Base-by-base conservation (phyloP, 2,329 filamentous ascomycete genomes). In the Penicillium vulpinum region DNA sequence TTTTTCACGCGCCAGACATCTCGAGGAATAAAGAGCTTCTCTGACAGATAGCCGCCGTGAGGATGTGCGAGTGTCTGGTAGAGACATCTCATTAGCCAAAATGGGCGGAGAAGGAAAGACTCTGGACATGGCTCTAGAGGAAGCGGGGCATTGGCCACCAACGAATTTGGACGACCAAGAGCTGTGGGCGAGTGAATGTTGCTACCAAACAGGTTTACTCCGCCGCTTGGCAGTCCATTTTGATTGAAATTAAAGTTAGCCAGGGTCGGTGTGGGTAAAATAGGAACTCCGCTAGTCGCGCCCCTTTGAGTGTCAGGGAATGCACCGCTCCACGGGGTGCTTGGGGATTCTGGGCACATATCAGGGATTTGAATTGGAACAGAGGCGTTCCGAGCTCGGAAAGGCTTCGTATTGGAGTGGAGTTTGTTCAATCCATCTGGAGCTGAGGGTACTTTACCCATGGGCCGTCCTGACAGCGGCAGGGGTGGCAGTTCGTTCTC, bases 31-130 rank as follows among this genome's bases (percentile, higher is more conserved):
- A 99, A 99, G 0, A 99, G 83, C 67, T 92, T 92, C 22, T 88
- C 93, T 51, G 92, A 96, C 21, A 99, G 71, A 70, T 97, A 99
- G 16, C 92, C 94, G 36, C 94, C 94, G 24, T 91, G 87, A 2
- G 93, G 91, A 69, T 99, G 93, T 18, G 88, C 89, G 43, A 99
- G 85, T 0, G 92, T 96, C 72, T 97, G 91, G 70, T 94, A 96
- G 26, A 99, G 82, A 60, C 90, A 92, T 53, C 94, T 87, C 91
- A 99, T 96, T 43, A 99, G 81, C 94, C 94, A 99, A 74, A 97
- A 99, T 2, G 94, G 95, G 21, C 94, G 87, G n/a, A 97, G 81
- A 67, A 97, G 83, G 58, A 88, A 88, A 39, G 95, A 91, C 35
- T 89, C 90, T 1, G 94, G 94, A 71, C 95, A 99, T 3, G 94